Base-by-base conservation (phyloP, 2,329 filamentous ascomycete species). In the Cryphonectria radicalis region DNA sequence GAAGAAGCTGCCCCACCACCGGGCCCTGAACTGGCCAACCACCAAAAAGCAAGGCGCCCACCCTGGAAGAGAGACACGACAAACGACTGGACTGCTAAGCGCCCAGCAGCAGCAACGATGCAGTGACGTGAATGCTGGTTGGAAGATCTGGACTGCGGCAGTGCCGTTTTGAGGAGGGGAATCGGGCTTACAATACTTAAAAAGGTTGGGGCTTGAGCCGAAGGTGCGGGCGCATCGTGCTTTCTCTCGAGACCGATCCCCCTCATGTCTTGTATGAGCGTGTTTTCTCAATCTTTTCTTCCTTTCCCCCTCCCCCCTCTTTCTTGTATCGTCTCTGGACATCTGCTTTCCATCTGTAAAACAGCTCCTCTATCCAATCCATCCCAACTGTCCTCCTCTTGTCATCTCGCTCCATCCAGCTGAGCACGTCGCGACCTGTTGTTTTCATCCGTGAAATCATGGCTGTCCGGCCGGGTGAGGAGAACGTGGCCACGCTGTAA, bases 401-500 rank as follows among this genome's bases (percentile, higher is more conserved):
- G 35, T 37, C 53, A 19, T 53, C 22, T 62, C 43, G 19, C 14
- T 63, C 35, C 43, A 7, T 64, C 25, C 22, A 25, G 4, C 22
- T 28, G 32, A 43, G 32, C 40, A 37, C 50, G 25, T 17, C 37
- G 37, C 37, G 37, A 25, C 10, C 28, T 46, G 43, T 59, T 28
- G 19, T 19, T 37, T 4, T 8, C 40, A 28, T 22, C 8, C 42
- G 42, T 17, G 2, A 69, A 32, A 32, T 62, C 19, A 85, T 85
- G 83, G 82, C 83, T 69, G 81, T 81, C 70, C 79, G 81, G 74
- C 82, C 82, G 43, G 83, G 83, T 71, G 83, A 85, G 75, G 83
- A 85, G 75, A 83, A 83, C 70, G 83, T 85, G 70, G 83, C 83
- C 68, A 84, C 82, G 35, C 82, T 85, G 83, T 85, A 76, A 75